A percentile compares a stretch with the other conserved stretches of the same genome.
phyloP scores from a whole-genome alignment of 1,284 basidiomycete species.

The Rhodotorula sp. region DNA sequence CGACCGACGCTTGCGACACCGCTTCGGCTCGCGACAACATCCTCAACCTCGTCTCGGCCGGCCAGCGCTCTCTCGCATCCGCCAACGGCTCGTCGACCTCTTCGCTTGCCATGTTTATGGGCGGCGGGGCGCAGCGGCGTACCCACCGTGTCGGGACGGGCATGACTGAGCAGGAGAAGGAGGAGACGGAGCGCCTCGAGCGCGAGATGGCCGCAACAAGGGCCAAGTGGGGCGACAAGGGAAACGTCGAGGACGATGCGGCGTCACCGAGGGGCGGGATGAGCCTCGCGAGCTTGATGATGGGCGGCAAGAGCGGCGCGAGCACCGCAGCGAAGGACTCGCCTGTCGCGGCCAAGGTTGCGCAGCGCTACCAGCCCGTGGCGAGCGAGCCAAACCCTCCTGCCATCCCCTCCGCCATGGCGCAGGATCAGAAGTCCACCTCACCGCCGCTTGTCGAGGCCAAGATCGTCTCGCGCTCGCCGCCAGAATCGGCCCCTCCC shows the following conservation, averaged over 20 bases:
- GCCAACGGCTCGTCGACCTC: not conserved
- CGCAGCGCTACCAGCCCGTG: constrained; percentile 6
- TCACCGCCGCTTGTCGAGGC: constrained; percentile 20
- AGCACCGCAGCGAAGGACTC: not conserved
- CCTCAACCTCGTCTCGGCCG: constrained; percentile 17
- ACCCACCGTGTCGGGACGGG: constrained; percentile 28
- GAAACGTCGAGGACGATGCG: not conserved
- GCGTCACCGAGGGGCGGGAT: constrained; percentile 2
- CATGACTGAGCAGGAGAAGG: constrained; percentile 31
- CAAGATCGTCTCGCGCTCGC: constrained; percentile 19
- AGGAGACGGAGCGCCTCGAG: constrained; percentile 37
- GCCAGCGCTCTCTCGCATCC: not conserved
- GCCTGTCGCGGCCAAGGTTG: not conserved
- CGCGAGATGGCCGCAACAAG: constrained; percentile 33
- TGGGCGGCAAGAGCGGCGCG: not conserved
- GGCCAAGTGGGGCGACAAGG: constrained; percentile 30
- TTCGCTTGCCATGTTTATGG: constrained; percentile 40
- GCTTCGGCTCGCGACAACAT: constrained; percentile 38
- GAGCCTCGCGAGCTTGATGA: constrained; percentile 25
- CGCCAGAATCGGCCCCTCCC: not conserved
- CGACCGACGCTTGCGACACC: constrained; percentile 28
- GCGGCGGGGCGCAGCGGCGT: constrained; percentile 22
- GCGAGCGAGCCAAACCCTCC: no score
- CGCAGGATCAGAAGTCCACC: not conserved
- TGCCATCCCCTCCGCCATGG: not conserved